Base-by-base conservation (phyloP, 2,329 filamentous ascomycete genomes). In the Fusarium sp. region DNA sequence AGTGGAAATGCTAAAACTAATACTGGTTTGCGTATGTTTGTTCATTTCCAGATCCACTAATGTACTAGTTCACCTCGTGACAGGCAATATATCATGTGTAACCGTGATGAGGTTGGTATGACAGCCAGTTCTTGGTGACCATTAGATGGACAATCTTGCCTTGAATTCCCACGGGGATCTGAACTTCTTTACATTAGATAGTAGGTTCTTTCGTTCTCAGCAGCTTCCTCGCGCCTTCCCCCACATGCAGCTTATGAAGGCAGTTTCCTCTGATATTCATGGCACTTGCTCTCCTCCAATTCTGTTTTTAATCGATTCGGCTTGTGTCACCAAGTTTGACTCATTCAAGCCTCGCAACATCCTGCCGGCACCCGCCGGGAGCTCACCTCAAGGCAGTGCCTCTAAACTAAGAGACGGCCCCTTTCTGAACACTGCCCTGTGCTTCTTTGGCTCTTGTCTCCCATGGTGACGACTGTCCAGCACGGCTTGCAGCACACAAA, bases 351-450 rank as follows among this genome's bases (percentile, higher is more conserved):
- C 37, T 72, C 55, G 38, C 62, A 44, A 63, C 58, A 49, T 42
- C 38, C 62, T 62, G 61, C 61, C 44, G 52, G 73, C 37, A 59
- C 45, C 73, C 63, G 57, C 48, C 49, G 52, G 38, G 37, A 31
- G 39, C 52, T 56, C 52, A 66, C 41, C 44, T 48, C 45, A 54
- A 51, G 38, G 42, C 41, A 68, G 35, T 42, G 46, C 39, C 42
- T 41, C 41, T 16, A 58, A 33, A 33, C 37, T 23, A 49, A 33
- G 16, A 33, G 51, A 44, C 29, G 29, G n/a, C 45, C 37, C 25
- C 25, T 58, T 63, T 64, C 31, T 27, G 27, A 52, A 37, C 15
- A 46, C 49, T 45, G 37, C 25, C 52, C 46, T 18, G 45, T 31
- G 48, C 42, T 21, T 31, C 42, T 58, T 48, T 33, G 39, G 25